Percentiles rank a stretch among this genome's conserved stretches.
These are phyloP conservation scores for Edaphochlamys debaryana DNA, from an alignment of 139 green algal genomes.

Conservation along the genomic window DNA sequence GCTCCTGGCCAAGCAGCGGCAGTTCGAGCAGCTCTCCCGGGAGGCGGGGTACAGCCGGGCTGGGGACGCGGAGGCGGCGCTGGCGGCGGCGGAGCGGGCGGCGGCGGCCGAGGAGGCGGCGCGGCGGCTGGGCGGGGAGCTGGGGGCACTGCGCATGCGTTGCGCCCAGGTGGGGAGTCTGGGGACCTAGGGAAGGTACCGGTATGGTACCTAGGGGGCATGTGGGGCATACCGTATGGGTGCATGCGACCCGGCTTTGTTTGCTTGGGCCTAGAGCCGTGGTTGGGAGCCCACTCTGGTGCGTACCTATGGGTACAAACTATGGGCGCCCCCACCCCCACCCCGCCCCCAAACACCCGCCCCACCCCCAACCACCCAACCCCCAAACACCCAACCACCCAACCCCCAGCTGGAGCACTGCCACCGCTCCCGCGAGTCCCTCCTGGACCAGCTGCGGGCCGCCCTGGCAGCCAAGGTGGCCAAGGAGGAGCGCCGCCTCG, in stretches of 20 bases:
- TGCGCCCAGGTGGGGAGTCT: slow-evolving; percentile 4
- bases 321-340: too few species aligned
- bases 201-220: too few species aligned
- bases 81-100: slow-evolving; percentile 12
- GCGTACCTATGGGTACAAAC: too few species aligned
- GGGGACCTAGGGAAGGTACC: too few species aligned
- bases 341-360: too few species aligned
- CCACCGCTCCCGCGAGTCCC: slow-evolving; percentile 52
- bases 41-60: not conserved
- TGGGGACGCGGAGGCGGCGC: slow-evolving; percentile 15
- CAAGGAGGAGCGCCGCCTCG: slow-evolving; percentile 68
- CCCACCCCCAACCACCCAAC: too few species aligned
- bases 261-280: too few species aligned
- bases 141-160: not conserved
- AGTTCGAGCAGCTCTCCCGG: slow-evolving; percentile 15
- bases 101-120: slow-evolving; percentile 36
- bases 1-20: slow-evolving; percentile 30
- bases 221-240: too few species aligned
- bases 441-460: slow-evolving; percentile 58
- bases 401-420: slow-evolving; percentile 34
- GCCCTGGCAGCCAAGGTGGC: slow-evolving; percentile 59
- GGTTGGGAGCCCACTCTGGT: too few species aligned
- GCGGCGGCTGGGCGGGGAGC: slow-evolving; percentile 36
- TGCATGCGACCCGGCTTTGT: too few species aligned
- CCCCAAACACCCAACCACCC: too few species aligned